These are phyloP conservation scores for Poteriospumella lacustris DNA, from an alignment of 108 stramenopile species.

Conservation along the genomic window DNA sequence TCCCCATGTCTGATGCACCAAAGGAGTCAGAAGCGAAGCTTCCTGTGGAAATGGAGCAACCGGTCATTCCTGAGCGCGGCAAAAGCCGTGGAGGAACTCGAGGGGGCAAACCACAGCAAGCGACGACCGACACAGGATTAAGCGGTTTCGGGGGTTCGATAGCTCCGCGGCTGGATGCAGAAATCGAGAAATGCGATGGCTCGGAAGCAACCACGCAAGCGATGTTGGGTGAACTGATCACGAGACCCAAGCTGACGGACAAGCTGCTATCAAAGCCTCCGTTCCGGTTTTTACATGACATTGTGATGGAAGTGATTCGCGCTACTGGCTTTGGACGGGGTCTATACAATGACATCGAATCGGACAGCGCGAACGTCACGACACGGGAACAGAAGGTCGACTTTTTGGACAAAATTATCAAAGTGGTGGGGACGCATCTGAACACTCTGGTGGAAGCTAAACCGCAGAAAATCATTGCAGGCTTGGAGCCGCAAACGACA, in stretches of 20 bases:
- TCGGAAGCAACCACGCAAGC: constrained; percentile 29
- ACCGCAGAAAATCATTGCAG: constrained; percentile 64
- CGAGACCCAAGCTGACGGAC: constrained; percentile 40
- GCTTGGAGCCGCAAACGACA: constrained; percentile 66
- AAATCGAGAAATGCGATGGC: constrained; percentile 53
- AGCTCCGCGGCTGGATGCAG: constrained; percentile 31
- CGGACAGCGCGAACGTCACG: constrained; percentile 51
- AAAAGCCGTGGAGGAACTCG: constrained; percentile 27
- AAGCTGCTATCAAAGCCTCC: constrained; percentile 51
- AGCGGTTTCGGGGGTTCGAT: background rate
- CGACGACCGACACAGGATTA: background rate
- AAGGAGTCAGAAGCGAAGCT: background rate
- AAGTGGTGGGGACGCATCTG: constrained; percentile 43
- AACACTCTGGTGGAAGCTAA: constrained; percentile 51
- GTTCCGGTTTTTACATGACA: constrained; percentile 69
- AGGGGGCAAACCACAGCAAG: constrained; percentile 9
- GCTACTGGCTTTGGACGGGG: constrained; percentile 49
- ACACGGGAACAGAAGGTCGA: constrained; percentile 59
- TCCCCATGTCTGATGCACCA: background rate
- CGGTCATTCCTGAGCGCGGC: constrained; percentile 16
- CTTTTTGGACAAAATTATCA: constrained; percentile 61
- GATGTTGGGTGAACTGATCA: constrained; percentile 41
- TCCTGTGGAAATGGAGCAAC: background rate
- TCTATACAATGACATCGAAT: constrained; percentile 41
- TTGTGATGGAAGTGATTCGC: constrained; percentile 56